These are phyloP conservation scores for Kondoa subrosea DNA, from an alignment of 768 basidiomycete species.

Conservation along the genomic window DNA sequence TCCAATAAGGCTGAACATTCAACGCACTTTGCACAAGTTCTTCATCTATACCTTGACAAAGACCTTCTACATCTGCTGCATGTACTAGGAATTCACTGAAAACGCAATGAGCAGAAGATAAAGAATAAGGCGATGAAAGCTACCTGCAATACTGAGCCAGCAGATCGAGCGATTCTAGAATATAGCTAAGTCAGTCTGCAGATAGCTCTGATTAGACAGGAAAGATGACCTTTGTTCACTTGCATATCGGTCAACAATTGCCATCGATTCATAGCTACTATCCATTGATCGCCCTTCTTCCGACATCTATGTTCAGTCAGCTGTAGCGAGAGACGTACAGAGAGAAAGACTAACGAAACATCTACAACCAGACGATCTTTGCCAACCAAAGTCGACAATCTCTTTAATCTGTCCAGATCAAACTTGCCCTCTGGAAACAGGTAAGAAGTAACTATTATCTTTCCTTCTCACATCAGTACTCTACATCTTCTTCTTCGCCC, in stretches of 20 bases:
- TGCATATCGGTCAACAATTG: constrained; percentile 89
- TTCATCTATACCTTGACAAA: constrained; percentile 90
- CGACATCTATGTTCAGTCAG: constrained; percentile 50
- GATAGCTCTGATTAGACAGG: background rate
- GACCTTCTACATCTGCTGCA: constrained; percentile 95
- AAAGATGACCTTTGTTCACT: constrained; percentile 51
- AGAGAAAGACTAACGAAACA: constrained; percentile 51
- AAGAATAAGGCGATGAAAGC: constrained; percentile 11
- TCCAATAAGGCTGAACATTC: background rate
- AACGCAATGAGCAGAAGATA: background rate
- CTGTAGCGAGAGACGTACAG: background rate
- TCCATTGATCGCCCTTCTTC: constrained; percentile 55
- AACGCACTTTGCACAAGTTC: constrained; percentile 54
- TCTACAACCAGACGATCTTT: constrained; percentile 84
- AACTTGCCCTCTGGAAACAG: constrained; percentile 76
- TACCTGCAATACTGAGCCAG: constrained; percentile 70
- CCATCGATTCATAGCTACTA: constrained; percentile 98
- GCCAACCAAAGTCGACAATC: constrained; percentile 48
- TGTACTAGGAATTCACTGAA: constrained; percentile 80
- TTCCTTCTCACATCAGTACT: background rate
- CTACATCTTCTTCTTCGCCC: background rate
- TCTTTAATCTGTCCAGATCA: constrained; percentile 51
- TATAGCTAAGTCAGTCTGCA: constrained; percentile 8
- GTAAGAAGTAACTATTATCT: constrained; percentile 97
- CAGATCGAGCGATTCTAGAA: constrained; percentile 54